Base-by-base conservation (phyloP, 805 yeast species). In the Ogataea angusta region DNA sequence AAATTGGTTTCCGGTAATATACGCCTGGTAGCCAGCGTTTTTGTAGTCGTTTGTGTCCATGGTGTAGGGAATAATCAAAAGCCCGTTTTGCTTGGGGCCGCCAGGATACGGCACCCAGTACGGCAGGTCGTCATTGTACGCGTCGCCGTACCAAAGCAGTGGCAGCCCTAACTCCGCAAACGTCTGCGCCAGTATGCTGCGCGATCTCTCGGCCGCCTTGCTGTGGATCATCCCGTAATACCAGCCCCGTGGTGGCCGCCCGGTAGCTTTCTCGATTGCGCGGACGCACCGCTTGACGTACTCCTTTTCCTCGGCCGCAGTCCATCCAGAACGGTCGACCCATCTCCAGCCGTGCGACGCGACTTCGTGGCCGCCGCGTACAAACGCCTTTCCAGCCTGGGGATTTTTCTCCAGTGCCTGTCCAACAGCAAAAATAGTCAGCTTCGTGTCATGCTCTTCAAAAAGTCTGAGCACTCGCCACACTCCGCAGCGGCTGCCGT, bases 291-390 rank as follows among this genome's bases (percentile, higher is more conserved):
- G 52, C 36, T 48, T 49, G 35, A 66, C 59, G 45, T 54, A 51
- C 26, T 52, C 62, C 41, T 58, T 55, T 45, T 66, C 67, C 37
- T 59, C 63, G 34, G 60, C 69, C 27, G 57, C 57, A 3, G 56
- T 40, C 36, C 50, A 45, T 14, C 49, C 42, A 30, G 59, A 58
- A 48, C 60, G 57, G 42, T 60, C 63, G 29, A 63, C 53, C 70
- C 70, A 66, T 28, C 70, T 49, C 45, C 60, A 56, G 9, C 67
- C 67, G 40, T 66, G 70, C 17, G 66, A 61, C 7, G 64, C 68
- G 25, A 66, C 56, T 42, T 66, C 70, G 45, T 63, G 67, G 3
- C 69, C 70, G 14, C 51, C 63, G n/a, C 58, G 49, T 19, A 52
- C 63, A 36, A 60, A 53, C 0, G 66, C 67, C 21, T 49, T 48